These are phyloP conservation scores for Naganishia antarctica DNA, from an alignment of 768 basidiomycete species.

Conservation along the genomic window DNA sequence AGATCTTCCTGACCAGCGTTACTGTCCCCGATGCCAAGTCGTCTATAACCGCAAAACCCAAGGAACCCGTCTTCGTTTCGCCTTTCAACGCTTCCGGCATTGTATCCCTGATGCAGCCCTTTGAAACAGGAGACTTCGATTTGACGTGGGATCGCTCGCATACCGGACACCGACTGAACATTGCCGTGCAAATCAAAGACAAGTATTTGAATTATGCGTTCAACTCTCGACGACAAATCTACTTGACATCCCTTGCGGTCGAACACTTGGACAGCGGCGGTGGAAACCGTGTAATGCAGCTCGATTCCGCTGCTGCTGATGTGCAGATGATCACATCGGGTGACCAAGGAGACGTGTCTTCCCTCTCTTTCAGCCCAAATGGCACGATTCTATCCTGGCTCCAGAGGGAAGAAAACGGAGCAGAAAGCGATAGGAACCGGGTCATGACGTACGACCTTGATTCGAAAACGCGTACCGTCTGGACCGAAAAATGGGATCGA, in stretches of 20 bases:
- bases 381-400: conserved; percentile 79
- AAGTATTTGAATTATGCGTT: conserved; percentile 67
- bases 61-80: conserved; percentile 53
- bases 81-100: conserved; percentile 61
- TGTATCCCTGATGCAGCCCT: conserved; percentile 17
- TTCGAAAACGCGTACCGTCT: conserved; percentile 62
- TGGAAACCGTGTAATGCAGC: background rate
- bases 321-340: conserved; percentile 67
- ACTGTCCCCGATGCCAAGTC: background rate
- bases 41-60: conserved; percentile 47
- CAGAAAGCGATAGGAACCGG: conserved; percentile 72
- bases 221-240: conserved; percentile 85
- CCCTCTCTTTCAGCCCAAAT: conserved; percentile 63
- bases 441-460: conserved; percentile 72
- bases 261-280: background rate
- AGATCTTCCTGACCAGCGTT: conserved; percentile 68
- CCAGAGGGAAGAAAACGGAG: conserved; percentile 79
- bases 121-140: conserved; percentile 9
- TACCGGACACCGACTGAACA: conserved; percentile 66
- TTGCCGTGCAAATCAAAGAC: conserved; percentile 83
- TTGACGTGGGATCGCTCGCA: conserved; percentile 55
- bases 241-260: conserved; percentile 33
- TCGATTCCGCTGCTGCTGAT: background rate
- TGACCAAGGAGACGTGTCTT: conserved; percentile 72
- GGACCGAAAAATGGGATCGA: conserved; percentile 81